Evolutionary conservation across 1,139 yeast genomes (phyloP), one percentile per base, ranked within the genome.

Genomic region (Hemisphaericaspora lyxosophila): DNA sequence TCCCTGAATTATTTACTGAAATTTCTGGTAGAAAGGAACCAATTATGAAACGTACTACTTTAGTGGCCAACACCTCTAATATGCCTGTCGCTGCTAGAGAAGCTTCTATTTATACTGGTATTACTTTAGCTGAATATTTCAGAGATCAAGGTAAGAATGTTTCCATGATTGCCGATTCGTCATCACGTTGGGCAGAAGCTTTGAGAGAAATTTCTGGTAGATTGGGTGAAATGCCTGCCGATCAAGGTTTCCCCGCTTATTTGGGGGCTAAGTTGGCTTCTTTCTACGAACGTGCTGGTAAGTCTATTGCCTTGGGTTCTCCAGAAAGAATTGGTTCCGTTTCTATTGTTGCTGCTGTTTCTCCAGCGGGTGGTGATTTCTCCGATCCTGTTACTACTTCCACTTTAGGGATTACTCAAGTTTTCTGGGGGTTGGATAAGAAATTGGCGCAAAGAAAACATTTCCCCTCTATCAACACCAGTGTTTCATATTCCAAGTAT

Each of bases 61-160:
- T 92, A 63, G 98, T 92, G 41, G 99, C 99, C 39, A 92, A 92
- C 66, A 92, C 99, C 34, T 92, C 97, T 25, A 92, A 92, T 66
- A 92, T 92, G 99, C 99, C 99, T 41, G 99, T 92, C 55, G 99
- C 99, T 46, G 98, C 98, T 17, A 85, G 99, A 80, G 99, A 92
- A 71, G 99, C 99, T 33, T 92, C 98, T 31, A 92, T 92, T 60
- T 92, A 92, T 70, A 92, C 99, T 24, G 98, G 99, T 78, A 92
- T 92, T 58, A 92, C 99, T 5, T 74, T 92, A 54, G 97, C 98
- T 38, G 99, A 92, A 70, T 92, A 92, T 70, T 92, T 92, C 82
- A 88, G 99, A 78, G 99, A 92, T 75, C 98, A 92, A 75, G 99
- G 99, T 73, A 92, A 92, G 77, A 76, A 94, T 61, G 97, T 92